Percentiles rank a stretch among this genome's conserved stretches.
phyloP scores from a whole-genome alignment of 2,329 filamentous ascomycete species.

The Harringtonia aguacate region DNA sequence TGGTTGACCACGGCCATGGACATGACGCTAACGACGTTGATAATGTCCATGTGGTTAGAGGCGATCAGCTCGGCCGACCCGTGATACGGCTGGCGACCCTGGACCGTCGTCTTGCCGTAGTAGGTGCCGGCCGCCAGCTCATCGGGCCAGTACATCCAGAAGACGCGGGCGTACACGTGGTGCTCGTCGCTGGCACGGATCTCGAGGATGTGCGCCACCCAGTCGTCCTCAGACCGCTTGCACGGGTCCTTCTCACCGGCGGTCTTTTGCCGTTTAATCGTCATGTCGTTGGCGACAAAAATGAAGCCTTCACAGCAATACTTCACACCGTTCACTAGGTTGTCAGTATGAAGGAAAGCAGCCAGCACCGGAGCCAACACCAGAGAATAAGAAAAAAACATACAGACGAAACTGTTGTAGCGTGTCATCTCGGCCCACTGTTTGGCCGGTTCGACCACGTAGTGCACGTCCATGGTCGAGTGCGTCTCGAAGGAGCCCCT shows the following conservation, averaged over 20 bases:
- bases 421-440: constrained; percentile 48
- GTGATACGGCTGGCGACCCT: constrained; percentile 54
- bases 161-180: constrained; percentile 67
- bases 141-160: constrained; percentile 69
- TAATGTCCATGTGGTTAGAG: constrained; percentile 68
- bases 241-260: constrained; percentile 22
- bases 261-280: constrained; percentile 41
- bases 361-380: too few species aligned
- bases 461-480: constrained; percentile 44
- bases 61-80: constrained; percentile 58
- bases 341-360: background rate
- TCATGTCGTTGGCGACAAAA: constrained; percentile 47
- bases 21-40: constrained; percentile 61
- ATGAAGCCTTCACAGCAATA: constrained; percentile 49
- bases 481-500: constrained; percentile 42
- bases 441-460: constrained; percentile 40
- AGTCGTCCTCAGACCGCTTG: constrained; percentile 44
- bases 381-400: constrained; percentile 19
- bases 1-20: constrained; percentile 50
- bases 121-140: constrained; percentile 49
- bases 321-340: constrained; percentile 43
- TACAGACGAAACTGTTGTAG: constrained; percentile 52
- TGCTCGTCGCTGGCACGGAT: constrained; percentile 60
- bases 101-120: constrained; percentile 37
- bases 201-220: constrained; percentile 70